Conservation (phyloP, 2,329 filamentous ascomycete genomes). For the Nigrospora oryzae region DNA sequence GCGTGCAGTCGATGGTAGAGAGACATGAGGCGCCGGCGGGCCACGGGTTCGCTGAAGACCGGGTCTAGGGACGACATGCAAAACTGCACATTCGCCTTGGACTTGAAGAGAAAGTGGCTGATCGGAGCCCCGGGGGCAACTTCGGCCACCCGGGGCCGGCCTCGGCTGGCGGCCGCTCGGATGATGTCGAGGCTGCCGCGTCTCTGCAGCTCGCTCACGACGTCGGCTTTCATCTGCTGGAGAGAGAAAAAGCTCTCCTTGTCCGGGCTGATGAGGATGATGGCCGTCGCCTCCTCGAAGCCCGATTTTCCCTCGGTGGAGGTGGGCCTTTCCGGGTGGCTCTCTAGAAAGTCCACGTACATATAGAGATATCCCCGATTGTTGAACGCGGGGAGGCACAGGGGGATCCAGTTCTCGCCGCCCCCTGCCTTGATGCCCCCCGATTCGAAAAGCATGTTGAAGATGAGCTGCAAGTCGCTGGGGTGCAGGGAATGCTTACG, state of each 20-base stretch:
- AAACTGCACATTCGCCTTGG: slow-evolving; percentile 89
- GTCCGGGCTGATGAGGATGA: slow-evolving; percentile 85
- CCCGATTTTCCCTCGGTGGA: slow-evolving; percentile 43
- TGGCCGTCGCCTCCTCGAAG: slow-evolving; percentile 72
- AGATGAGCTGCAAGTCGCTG: slow-evolving; percentile 89
- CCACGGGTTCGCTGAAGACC: slow-evolving; percentile 49
- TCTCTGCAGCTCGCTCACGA: slow-evolving; percentile 61
- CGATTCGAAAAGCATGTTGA: slow-evolving; percentile 98
- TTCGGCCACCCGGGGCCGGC: slow-evolving; percentile 63
- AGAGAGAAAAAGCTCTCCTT: slow-evolving; percentile 91
- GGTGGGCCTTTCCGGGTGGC: slow-evolving; percentile 32
- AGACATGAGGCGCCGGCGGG: slow-evolving; percentile 66
- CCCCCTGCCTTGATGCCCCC: slow-evolving; percentile 82
- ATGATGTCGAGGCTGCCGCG: slow-evolving; percentile 72
- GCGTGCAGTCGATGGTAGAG: slow-evolving; percentile 82
- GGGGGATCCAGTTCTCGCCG: slow-evolving; percentile 94
- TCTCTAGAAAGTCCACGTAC: slow-evolving; percentile 93
- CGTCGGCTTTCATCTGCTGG: slow-evolving; percentile 60
- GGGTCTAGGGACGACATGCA: slow-evolving; percentile 77
- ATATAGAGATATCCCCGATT: slow-evolving; percentile 95
- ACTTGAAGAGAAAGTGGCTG: slow-evolving; percentile 94
- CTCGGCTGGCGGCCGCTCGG: slow-evolving; percentile 58
- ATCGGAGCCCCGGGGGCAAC: slow-evolving; percentile 74
- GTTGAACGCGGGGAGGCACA: slow-evolving; percentile 95
- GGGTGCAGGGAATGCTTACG: slow-evolving; percentile 94